Evolutionary conservation across 202 grass and related monocot genomes (phyloP).

Genomic region (Carex sylvatica): DNA sequence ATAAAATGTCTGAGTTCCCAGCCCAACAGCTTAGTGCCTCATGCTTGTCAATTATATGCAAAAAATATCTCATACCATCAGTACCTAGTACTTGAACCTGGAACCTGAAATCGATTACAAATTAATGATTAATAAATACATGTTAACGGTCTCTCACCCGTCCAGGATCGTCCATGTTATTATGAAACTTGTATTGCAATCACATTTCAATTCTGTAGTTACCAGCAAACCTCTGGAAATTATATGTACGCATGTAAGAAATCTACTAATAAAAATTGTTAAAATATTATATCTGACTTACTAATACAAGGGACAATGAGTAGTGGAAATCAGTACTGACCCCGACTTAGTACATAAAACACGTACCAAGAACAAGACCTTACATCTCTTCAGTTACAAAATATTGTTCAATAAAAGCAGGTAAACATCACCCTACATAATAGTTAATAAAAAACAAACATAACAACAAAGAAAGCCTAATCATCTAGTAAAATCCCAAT

Average conservation of each 20-base stretch:
- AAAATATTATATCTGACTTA: constrained; percentile 1
- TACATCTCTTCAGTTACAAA: too few relatives aligned
- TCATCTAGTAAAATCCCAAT: too few relatives aligned
- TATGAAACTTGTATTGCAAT: neutral
- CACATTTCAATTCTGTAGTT: neutral
- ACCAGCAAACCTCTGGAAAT: neutral
- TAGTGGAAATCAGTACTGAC: too few relatives aligned
- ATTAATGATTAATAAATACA: neutral
- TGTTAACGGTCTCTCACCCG: neutral
- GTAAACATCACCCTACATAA: too few relatives aligned
- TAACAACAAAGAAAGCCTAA: too few relatives aligned
- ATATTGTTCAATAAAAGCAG: too few relatives aligned
- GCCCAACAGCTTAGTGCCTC: neutral
- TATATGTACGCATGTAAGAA: neutral
- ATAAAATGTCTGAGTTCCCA: neutral
- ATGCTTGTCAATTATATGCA: neutral
- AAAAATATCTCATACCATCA: neutral
- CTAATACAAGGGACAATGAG: neutral
- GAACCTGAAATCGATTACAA: neutral
- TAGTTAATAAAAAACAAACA: too few relatives aligned
- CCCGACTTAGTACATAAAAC: too few relatives aligned
- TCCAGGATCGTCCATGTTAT: neutral
- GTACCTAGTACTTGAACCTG: neutral
- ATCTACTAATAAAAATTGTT: neutral
- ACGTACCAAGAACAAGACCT: too few relatives aligned